Conservation (phyloP, 495 filamentous ascomycete genomes). For the Penicillium simplicissimum region DNA sequence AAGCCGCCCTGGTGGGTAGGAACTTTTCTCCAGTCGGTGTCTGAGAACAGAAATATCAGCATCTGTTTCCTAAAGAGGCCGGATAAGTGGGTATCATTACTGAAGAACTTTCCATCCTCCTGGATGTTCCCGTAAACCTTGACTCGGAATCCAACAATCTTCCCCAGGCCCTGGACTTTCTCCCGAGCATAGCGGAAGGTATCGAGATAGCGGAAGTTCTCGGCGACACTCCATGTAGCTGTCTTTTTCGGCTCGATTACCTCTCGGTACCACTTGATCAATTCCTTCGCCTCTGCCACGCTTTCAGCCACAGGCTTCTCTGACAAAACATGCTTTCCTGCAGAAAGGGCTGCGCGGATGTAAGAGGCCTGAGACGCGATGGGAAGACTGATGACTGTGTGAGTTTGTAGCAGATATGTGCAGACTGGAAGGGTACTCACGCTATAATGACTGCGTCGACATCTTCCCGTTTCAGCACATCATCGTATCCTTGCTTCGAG, state of each 20-base stretch:
- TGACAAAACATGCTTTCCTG: conserved; percentile 70
- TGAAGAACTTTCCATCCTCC: conserved; percentile 32
- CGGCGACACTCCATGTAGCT: conserved; percentile 56
- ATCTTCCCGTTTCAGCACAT: conserved; percentile 58
- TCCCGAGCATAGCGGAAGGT: conserved; percentile 50
- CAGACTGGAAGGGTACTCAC: conserved; percentile 15
- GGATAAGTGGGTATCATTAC: background rate
- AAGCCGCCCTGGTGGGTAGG: conserved; percentile 70
- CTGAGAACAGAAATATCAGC: background rate
- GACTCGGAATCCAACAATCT: conserved; percentile 59
- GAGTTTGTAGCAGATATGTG: background rate
- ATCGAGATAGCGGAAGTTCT: conserved; percentile 67
- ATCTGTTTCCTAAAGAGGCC: background rate
- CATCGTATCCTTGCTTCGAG: conserved; percentile 49
- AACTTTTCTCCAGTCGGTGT: conserved; percentile 58
- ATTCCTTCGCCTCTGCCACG: conserved; percentile 51
- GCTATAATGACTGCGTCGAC: conserved; percentile 64
- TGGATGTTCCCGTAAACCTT: conserved; percentile 50
- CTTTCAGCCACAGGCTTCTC: conserved; percentile 72
- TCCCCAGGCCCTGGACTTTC: conserved; percentile 55
- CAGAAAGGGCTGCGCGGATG: conserved; percentile 45
- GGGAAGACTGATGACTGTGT: conserved; percentile 4
- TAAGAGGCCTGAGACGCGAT: conserved; percentile 19
- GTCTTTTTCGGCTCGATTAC: conserved; percentile 3
- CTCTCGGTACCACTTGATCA: conserved; percentile 58